Percentiles rank a stretch among this genome's conserved stretches.
These are phyloP conservation scores for Cardiospermum halicacabum DNA, from an alignment of 345 rosid species.

Conservation along the genomic window DNA sequence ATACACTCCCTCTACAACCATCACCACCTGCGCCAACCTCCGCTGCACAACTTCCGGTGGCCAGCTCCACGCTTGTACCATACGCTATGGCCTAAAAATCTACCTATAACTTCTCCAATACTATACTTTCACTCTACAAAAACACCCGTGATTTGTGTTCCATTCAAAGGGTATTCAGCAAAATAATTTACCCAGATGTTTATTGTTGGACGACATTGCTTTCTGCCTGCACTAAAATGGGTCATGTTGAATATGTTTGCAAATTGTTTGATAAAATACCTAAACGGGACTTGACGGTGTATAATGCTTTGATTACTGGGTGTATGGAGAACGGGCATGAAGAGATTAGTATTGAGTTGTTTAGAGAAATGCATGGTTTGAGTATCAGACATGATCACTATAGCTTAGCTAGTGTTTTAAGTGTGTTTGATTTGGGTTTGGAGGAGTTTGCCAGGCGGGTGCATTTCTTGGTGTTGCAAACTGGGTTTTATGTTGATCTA, in stretches of 20 bases:
- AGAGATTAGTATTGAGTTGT: constrained; percentile 42
- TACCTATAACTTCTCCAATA: constrained; percentile 51
- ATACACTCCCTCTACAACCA: constrained; percentile 53
- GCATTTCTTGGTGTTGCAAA: constrained; percentile 52
- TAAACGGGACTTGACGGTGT: constrained; percentile 34
- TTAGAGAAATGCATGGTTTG: constrained; percentile 48
- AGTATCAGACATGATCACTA: constrained; percentile 59
- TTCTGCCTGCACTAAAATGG: constrained; percentile 42
- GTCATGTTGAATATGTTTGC: constrained; percentile 41
- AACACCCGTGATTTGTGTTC: constrained; percentile 33
- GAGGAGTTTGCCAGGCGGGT: constrained; percentile 56
- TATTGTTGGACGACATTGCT: constrained; percentile 67
- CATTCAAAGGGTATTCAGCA: constrained; percentile 38
- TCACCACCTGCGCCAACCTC: constrained; percentile 53
- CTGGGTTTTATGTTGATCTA: constrained; percentile 37
- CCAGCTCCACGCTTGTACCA: constrained; percentile 54
- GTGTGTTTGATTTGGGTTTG: constrained; percentile 37
- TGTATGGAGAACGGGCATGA: constrained; percentile 45
- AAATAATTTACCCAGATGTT: constrained; percentile 54
- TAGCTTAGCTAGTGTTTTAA: constrained; percentile 62
- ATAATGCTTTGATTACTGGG: constrained; percentile 83
- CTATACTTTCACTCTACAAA: constrained; percentile 59
- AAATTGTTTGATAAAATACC: constrained; percentile 56
- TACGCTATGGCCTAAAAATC: constrained; percentile 39
- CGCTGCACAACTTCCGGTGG: constrained; percentile 35